Percentiles rank a stretch among this genome's conserved stretches.
Evolutionary conservation across 2,329 filamentous ascomycete genomes (phyloP).

Genomic region (Ascochyta lentis): DNA sequence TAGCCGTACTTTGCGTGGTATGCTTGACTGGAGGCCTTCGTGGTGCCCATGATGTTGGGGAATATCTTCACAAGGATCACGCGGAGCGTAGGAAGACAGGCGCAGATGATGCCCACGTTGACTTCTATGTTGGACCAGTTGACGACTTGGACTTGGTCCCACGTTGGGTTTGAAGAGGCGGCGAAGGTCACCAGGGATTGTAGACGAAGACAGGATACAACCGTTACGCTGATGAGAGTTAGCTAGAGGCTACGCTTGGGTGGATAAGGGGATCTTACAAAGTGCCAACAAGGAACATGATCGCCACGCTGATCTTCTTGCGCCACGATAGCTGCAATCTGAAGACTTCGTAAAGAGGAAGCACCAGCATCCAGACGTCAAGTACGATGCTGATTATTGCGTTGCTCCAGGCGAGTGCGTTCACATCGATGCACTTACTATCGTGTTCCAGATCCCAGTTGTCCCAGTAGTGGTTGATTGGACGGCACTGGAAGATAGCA

Average conservation of each 20-base stretch:
- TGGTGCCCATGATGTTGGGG: constrained; percentile 48
- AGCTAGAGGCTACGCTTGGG: constrained; percentile 27
- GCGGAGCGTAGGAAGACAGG: constrained; percentile 53
- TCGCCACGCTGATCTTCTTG: constrained; percentile 46
- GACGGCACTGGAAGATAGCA: constrained; percentile 43
- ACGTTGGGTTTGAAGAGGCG: constrained; percentile 50
- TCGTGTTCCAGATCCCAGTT: constrained; percentile 35
- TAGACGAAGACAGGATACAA: constrained; percentile 55
- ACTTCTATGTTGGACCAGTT: constrained; percentile 54
- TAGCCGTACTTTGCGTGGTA: constrained; percentile 14
- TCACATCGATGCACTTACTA: constrained; percentile 46
- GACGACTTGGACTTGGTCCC: constrained; percentile 50
- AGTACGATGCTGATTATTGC: constrained; percentile 44
- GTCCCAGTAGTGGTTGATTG: constrained; percentile 43
- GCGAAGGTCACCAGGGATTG: constrained; percentile 53
- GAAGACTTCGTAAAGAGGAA: constrained; percentile 45
- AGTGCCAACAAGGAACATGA: constrained; percentile 50
- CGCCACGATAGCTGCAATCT: constrained; percentile 41
- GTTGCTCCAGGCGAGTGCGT: constrained; percentile 41
- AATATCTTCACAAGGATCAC: constrained; percentile 48
- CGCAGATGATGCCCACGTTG: constrained; percentile 55
- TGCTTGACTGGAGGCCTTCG: constrained; percentile 20
- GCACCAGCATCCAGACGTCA: constrained; percentile 42
- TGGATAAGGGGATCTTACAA: constrained; percentile 46
- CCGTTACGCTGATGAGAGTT: constrained; percentile 45